Percentiles rank a stretch among this genome's conserved stretches.
Conservation (phyloP, 2,329 filamentous ascomycete species). For the Thelonectria blattea region DNA sequence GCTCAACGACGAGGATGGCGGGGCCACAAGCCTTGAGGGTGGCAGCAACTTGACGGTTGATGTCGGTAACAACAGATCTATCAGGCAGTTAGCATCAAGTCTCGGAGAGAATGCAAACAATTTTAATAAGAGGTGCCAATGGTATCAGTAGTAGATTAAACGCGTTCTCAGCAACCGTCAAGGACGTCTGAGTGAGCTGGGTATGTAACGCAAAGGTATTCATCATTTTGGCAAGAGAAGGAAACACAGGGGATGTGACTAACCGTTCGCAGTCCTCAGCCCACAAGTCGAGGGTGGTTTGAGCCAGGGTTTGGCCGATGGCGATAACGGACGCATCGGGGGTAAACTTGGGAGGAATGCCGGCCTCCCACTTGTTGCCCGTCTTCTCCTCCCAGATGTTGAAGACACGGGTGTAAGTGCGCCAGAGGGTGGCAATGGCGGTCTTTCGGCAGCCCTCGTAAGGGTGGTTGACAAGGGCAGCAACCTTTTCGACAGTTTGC, state of each 20-base stretch:
- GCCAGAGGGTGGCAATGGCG: slow-evolving; percentile 89
- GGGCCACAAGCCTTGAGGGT: slow-evolving; percentile 92
- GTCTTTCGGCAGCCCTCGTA: slow-evolving; percentile 96
- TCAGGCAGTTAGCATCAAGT: slow-evolving; percentile 49
- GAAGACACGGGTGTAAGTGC: slow-evolving; percentile 90
- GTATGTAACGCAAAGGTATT: slow-evolving; percentile 83
- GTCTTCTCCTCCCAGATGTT: slow-evolving; percentile 77
- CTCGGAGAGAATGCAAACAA: slow-evolving; percentile 28
- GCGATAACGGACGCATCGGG: slow-evolving; percentile 82
- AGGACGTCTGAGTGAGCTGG: slow-evolving; percentile 99
- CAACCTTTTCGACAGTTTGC: slow-evolving; percentile 81
- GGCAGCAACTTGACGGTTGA: slow-evolving; percentile 91
- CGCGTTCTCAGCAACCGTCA: slow-evolving; percentile 89
- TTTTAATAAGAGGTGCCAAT: slow-evolving; percentile 32
- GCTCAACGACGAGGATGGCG: slow-evolving; percentile 76
- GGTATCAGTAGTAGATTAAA: slow-evolving; percentile 49
- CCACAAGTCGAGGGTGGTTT: slow-evolving; percentile 84
- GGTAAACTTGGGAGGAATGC: slow-evolving; percentile 80
- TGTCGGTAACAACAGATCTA: slow-evolving; percentile 88
- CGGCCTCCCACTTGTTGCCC: slow-evolving; percentile 85
- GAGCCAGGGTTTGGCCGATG: slow-evolving; percentile 85
- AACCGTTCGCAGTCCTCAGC: slow-evolving; percentile 92
- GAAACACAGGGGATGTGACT: slow-evolving; percentile 50
- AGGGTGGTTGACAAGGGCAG: slow-evolving; percentile 82
- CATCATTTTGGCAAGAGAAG: slow-evolving; percentile 69